Percentiles rank a stretch among this genome's conserved stretches.
These are phyloP conservation scores for Licmophora abbreviata DNA, from an alignment of 108 stramenopile genomes.

Conservation along the genomic window DNA sequence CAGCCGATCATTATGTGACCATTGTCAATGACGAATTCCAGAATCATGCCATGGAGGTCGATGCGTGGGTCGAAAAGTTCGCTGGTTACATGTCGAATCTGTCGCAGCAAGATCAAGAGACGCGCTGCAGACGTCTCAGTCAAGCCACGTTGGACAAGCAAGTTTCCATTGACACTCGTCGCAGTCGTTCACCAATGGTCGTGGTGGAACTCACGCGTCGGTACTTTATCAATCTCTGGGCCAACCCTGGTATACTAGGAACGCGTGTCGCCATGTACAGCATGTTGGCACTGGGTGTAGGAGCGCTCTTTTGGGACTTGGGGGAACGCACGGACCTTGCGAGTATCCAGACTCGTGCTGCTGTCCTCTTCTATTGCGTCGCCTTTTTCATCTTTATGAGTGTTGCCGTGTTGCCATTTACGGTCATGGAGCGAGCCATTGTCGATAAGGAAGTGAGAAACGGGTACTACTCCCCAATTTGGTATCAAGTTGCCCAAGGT, in stretches of 20 bases:
- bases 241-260: constrained; percentile 51
- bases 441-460: constrained; percentile 58
- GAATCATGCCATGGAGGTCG: constrained; percentile 24
- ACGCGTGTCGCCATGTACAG: constrained; percentile 52
- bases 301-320: constrained; percentile 40
- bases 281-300: constrained; percentile 38
- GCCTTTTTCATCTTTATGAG: constrained; percentile 66
- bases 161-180: neutral
- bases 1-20: constrained; percentile 37
- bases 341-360: constrained; percentile 26
- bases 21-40: constrained; percentile 35
- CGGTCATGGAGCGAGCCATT: constrained; percentile 49
- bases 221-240: constrained; percentile 38
- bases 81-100: constrained; percentile 1
- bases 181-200: constrained; percentile 1
- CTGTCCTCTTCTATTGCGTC: constrained; percentile 49
- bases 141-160: neutral
- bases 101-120: neutral
- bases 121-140: neutral
- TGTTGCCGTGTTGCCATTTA: constrained; percentile 49
- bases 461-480: constrained; percentile 40
- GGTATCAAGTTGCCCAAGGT: constrained; percentile 35
- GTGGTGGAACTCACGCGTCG: constrained; percentile 25
- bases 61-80: constrained; percentile 28
- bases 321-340: constrained; percentile 17